Base-by-base conservation (phyloP, 2,329 filamentous ascomycete species). In the Herpotrichia juniperi region DNA sequence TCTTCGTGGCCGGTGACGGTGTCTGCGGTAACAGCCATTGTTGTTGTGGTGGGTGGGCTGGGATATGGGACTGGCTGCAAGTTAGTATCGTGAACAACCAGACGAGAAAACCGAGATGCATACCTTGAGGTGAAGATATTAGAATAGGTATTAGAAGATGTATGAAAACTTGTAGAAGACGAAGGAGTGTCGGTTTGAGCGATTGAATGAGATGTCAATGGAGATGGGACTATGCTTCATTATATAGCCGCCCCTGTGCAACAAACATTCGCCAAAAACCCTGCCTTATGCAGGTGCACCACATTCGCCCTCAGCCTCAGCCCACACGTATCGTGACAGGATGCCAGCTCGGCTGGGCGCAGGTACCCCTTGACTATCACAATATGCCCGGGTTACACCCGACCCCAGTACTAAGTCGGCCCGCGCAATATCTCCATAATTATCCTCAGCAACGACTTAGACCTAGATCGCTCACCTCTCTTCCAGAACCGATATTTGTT, bases 1-100 rank as follows among this genome's bases (percentile, higher is more conserved):
- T 54, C 53, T 32, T 59, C 51, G 53, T 58, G 56, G 11, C 46
- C 35, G 28, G 53, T 51, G 32, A 56, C 39, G 17, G 43, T 51
- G 1, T 56, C 53, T 9, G 32, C 22, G 45, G 42, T 56, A 50
- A 51, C 14, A 30, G 53, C 46, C 56, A 59, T 58, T 53, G 45
- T 28, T 26, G 22, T n/a, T 22, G 28, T 26, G 21, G 42, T 10
- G 14, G 24, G 11, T 16, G 24, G 19, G 6, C 19, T 16, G 40
- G n/a, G 40, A 25, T 43, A 9, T 9, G 12, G 34, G 31, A 24
- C 37, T 35, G 42, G 35, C 35, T 28, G 24, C 22, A 40, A 17
- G 24, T 21, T 11, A 22, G 35, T 42, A n/a, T 31, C 17, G n/a
- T n/a, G n/a, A 9, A 26, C 9, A 7, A 11, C 14, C 9, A 21